Evolutionary conservation across 768 basidiomycete species (phyloP).

Genomic region (Leccinum boreale): DNA sequence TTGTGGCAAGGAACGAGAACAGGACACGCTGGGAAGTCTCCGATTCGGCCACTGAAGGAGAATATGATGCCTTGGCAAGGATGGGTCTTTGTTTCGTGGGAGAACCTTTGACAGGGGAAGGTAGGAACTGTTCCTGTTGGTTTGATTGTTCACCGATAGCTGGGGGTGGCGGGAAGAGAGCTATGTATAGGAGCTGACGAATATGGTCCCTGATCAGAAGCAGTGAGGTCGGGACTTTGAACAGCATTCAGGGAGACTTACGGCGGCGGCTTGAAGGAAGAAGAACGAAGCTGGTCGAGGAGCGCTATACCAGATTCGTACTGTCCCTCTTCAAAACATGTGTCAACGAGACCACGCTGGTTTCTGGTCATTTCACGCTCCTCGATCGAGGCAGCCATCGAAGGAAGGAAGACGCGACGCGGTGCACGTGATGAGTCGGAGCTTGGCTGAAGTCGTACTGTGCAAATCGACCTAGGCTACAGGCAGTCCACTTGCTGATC

Average conservation of each 20-base stretch:
- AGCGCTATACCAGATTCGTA: constrained; percentile 64
- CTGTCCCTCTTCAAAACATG: constrained; percentile 73
- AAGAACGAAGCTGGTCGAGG: constrained; percentile 59
- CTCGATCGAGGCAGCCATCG: constrained; percentile 12
- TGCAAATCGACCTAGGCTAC: not conserved
- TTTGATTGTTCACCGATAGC: constrained; percentile 11
- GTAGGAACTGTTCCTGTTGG: constrained; percentile 23
- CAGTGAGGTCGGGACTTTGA: constrained; percentile 12
- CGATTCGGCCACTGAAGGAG: constrained; percentile 45
- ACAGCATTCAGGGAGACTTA: constrained; percentile 34
- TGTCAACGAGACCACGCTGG: constrained; percentile 61
- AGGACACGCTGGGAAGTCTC: constrained; percentile 52
- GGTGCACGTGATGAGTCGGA: constrained; percentile 21
- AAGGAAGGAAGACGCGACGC: constrained; percentile 8
- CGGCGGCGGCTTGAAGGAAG: constrained; percentile 56
- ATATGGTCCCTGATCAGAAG: constrained; percentile 50
- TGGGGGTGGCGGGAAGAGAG: constrained; percentile 52
- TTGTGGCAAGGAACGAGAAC: constrained; percentile 53
- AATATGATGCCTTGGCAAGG: constrained; percentile 38
- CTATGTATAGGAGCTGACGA: constrained; percentile 65
- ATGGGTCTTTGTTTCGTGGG: constrained; percentile 48
- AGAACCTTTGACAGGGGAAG: constrained; percentile 38
- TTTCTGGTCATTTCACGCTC: constrained; percentile 46
- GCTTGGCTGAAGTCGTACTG: not conserved
- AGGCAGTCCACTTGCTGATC: not conserved